phyloP scores from a whole-genome alignment of 345 rosid species.

The Pistacia vera region DNA sequence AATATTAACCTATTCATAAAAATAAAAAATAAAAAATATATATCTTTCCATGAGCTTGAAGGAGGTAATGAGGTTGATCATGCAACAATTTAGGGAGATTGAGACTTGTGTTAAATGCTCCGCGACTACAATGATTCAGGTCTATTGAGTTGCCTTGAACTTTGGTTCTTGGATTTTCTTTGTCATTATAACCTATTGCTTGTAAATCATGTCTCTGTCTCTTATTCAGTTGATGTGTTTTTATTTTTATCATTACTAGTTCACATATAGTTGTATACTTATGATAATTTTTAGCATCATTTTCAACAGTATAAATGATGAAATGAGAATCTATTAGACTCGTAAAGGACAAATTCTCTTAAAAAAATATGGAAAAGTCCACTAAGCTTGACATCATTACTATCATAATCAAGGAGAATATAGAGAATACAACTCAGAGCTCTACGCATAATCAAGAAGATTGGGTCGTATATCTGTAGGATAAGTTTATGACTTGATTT shows the following conservation, averaged over 20 bases:
- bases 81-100: constrained; percentile 78
- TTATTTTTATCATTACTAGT: neutral
- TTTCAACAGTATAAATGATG: neutral
- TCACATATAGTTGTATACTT: too few relatives aligned
- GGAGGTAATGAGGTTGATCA: constrained; percentile 74
- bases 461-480: neutral
- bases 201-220: neutral
- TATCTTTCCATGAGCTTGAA: constrained; percentile 38
- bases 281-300: neutral
- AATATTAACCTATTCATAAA: too few relatives aligned
- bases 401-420: neutral
- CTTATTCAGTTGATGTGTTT: neutral
- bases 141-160: constrained; percentile 7
- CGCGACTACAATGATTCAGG: constrained; percentile 77
- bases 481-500: constrained; percentile 1
- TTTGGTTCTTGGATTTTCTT: neutral
- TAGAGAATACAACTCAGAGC: neutral
- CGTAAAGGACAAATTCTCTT: neutral
- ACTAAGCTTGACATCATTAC: neutral
- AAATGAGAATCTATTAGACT: neutral
- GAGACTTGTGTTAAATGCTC: constrained; percentile 91
- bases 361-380: neutral
- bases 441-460: neutral
- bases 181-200: neutral
- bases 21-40: too few relatives aligned